Percentiles rank a stretch among this genome's conserved stretches.
Conservation (phyloP, 768 basidiomycete genomes). For the Mycena latifolia region DNA sequence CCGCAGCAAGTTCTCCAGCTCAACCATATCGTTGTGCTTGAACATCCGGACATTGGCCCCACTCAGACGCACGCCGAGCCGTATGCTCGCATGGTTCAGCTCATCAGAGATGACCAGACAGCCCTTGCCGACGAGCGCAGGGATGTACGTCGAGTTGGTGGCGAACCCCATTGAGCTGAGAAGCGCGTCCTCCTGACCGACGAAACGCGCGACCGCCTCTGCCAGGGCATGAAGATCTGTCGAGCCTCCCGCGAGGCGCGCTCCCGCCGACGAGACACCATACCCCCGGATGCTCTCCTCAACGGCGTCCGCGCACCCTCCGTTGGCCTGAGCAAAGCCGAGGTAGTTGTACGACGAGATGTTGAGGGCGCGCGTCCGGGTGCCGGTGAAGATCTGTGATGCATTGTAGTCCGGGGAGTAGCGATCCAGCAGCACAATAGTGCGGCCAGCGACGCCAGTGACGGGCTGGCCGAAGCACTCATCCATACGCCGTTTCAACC, state of each 20-base stretch:
- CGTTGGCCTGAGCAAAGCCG: slow-evolving; percentile 94
- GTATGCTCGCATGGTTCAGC: slow-evolving; percentile 95
- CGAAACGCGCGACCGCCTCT: slow-evolving; percentile 90
- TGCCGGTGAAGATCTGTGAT: slow-evolving; percentile 82
- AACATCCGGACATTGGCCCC: slow-evolving; percentile 93
- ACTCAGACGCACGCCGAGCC: slow-evolving; percentile 90
- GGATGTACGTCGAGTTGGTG: slow-evolving; percentile 94
- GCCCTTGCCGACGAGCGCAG: slow-evolving; percentile 91
- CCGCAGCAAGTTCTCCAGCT: slow-evolving; percentile 81
- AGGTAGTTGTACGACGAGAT: slow-evolving; percentile 99
- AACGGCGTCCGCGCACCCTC: slow-evolving; percentile 95
- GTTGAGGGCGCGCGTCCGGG: slow-evolving; percentile 90
- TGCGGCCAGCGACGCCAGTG: slow-evolving; percentile 96
- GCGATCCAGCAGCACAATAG: slow-evolving; percentile 88
- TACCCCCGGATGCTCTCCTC: slow-evolving; percentile 86
- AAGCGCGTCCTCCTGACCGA: slow-evolving; percentile 91
- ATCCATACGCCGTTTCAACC: slow-evolving; percentile 93
- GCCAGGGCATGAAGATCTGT: slow-evolving; percentile 84
- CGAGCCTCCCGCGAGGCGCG: slow-evolving; percentile 86
- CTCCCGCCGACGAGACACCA: slow-evolving; percentile 82
- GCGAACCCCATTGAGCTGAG: slow-evolving; percentile 89
- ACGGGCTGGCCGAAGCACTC: slow-evolving; percentile 95
- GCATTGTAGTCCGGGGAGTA: slow-evolving; percentile 85
- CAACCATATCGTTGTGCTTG: slow-evolving; percentile 96
- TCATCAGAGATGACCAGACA: slow-evolving; percentile 97